A percentile compares a stretch with the other conserved stretches of the same genome.
Evolutionary conservation across 306 rosid species (phyloP).

Genomic region (Mimosa pudica): DNA sequence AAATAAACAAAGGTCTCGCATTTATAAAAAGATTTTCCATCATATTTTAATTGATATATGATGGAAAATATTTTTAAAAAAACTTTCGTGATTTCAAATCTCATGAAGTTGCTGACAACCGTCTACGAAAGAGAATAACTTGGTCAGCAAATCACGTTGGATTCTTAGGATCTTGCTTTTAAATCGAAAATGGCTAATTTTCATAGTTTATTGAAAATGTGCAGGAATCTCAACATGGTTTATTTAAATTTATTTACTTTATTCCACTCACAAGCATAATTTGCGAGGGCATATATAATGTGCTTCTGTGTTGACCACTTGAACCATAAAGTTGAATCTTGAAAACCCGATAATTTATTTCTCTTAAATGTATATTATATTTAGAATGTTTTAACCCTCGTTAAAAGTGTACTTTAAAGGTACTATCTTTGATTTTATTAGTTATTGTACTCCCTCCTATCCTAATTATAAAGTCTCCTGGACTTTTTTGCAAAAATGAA

Average conservation of each 20-base stretch:
- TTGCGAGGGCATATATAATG: slow-evolving; percentile 28
- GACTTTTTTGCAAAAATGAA: too few species aligned
- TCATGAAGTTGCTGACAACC: slow-evolving; percentile 48
- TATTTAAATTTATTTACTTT: slow-evolving; percentile 34
- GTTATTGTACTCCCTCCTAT: not conserved
- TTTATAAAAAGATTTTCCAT: not conserved
- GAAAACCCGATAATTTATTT: slow-evolving; percentile 24
- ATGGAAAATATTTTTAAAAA: slow-evolving; percentile 37
- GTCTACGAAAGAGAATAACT: slow-evolving; percentile 44
- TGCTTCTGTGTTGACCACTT: slow-evolving; percentile 29
- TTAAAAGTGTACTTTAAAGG: slow-evolving; percentile 9
- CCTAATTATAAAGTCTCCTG: too few species aligned
- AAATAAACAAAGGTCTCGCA: slow-evolving; percentile 26
- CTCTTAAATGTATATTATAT: not conserved
- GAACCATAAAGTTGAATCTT: slow-evolving; percentile 37
- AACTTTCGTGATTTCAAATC: slow-evolving; percentile 56
- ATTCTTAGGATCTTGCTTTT: slow-evolving; percentile 38
- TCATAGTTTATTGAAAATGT: slow-evolving; percentile 21
- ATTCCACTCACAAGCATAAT: slow-evolving; percentile 35
- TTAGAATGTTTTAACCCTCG: not conserved
- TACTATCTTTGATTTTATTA: not conserved
- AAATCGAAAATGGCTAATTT: slow-evolving; percentile 19
- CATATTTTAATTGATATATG: not conserved
- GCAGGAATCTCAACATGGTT: slow-evolving; percentile 37
- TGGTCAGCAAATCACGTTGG: slow-evolving; percentile 40